A percentile compares a stretch with the other conserved stretches of the same genome.
phyloP scores from a whole-genome alignment of 1,139 yeast species.

The Yarrowia galli region DNA sequence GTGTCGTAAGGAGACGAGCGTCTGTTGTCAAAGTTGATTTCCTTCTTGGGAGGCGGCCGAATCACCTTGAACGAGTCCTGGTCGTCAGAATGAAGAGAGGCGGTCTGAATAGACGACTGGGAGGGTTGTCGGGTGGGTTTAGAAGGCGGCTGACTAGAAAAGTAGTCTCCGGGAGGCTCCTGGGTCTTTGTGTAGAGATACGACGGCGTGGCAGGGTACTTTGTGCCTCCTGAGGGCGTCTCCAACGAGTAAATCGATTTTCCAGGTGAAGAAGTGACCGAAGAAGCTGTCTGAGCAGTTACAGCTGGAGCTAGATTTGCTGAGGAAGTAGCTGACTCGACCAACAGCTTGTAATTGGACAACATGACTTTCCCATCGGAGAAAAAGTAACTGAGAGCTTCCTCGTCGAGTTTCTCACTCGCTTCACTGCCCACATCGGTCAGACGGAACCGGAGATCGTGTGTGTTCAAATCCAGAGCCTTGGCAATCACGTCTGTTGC shows the following conservation, averaged over 20 bases:
- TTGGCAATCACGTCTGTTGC: constrained; percentile 24
- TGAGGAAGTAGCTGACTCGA: not conserved
- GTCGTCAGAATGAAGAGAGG: constrained; percentile 21
- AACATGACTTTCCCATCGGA: constrained; percentile 10
- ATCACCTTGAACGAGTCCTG: constrained; percentile 66
- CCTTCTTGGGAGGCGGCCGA: constrained; percentile 63
- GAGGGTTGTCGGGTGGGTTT: constrained; percentile 10
- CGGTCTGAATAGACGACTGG: constrained; percentile 3
- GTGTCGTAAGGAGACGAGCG: constrained; percentile 73
- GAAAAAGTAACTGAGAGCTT: constrained; percentile 24
- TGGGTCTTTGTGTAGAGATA: constrained; percentile 34
- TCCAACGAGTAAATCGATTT: constrained; percentile 22
- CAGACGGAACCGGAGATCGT: constrained; percentile 4
- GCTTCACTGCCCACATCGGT: constrained; percentile 20
- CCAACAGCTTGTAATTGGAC: constrained; percentile 17
- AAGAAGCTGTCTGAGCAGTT: constrained; percentile 6
- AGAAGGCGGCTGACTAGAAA: constrained; percentile 23
- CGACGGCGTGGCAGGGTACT: constrained; percentile 39
- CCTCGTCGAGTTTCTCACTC: constrained; percentile 27
- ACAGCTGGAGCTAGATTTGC: not conserved
- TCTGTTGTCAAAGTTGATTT: constrained; percentile 82
- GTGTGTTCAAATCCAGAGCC: not conserved
- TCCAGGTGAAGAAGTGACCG: constrained; percentile 33
- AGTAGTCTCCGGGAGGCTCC: constrained; percentile 28
- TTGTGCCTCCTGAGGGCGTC: constrained; percentile 13